Conservation (phyloP, 163 green algal genomes). For the Prototheca stagnorum region DNA sequence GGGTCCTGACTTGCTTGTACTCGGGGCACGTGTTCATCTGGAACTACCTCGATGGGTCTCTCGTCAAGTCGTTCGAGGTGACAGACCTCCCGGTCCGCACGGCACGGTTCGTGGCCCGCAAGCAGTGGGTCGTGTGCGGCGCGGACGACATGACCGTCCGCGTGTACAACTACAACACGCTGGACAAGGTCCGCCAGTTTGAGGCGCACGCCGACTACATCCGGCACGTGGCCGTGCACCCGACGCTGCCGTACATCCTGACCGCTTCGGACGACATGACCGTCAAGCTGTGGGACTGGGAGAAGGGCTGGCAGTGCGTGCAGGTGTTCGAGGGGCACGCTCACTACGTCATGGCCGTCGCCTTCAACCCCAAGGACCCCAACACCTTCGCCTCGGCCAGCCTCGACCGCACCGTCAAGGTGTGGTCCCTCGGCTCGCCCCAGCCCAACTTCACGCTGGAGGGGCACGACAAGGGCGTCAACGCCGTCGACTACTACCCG, state of each 20-base stretch:
- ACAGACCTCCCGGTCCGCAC: conserved; percentile 88
- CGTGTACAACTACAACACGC: conserved; percentile 99
- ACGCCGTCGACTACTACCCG: conserved; percentile 94
- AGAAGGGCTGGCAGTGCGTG: conserved; percentile 71
- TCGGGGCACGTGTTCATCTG: conserved; percentile 94
- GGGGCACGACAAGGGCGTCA: conserved; percentile 96
- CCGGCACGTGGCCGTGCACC: conserved; percentile 81
- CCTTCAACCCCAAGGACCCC: conserved; percentile 98
- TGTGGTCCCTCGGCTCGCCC: conserved; percentile 83
- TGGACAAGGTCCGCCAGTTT: conserved; percentile 89
- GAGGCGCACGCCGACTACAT: conserved; percentile 99
- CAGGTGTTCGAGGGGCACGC: conserved; percentile 96
- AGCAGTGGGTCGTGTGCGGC: conserved; percentile 92
- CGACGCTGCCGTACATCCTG: conserved; percentile 78
- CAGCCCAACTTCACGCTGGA: conserved; percentile 96
- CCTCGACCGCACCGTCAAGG: conserved; percentile 92
- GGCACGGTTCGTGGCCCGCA: conserved; percentile 90
- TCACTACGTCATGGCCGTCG: conserved; percentile 97
- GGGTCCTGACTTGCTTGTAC: conserved; percentile 92
- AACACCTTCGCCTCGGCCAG: conserved; percentile 97
- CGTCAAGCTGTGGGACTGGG: conserved; percentile 99
- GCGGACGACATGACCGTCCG: conserved; percentile 95
- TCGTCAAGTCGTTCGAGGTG: conserved; percentile 98
- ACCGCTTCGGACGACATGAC: conserved; percentile 94
- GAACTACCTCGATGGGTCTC: conserved; percentile 83